phyloP scores from a whole-genome alignment of 1,284 basidiomycete species.

The Stygiomarasmius scandens region DNA sequence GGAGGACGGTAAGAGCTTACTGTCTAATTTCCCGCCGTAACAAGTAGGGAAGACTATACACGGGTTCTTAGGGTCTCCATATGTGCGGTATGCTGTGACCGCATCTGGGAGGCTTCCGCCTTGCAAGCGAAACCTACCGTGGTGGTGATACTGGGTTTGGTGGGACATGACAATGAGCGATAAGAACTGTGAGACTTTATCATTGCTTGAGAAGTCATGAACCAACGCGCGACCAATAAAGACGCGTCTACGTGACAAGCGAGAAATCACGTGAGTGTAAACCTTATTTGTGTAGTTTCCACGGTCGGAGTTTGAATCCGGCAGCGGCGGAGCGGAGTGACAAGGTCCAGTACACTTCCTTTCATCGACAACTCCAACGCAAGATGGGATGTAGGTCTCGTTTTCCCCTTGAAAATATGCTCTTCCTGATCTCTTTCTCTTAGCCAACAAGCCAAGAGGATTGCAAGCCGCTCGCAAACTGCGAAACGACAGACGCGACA shows the following conservation, averaged over 20 bases:
- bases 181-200: background rate
- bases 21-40: slow-evolving; percentile 42
- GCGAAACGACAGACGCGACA: slow-evolving; percentile 90
- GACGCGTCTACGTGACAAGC: no score
- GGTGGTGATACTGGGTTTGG: slow-evolving; percentile 38
- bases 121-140: slow-evolving; percentile 40
- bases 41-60: slow-evolving; percentile 49
- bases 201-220: no score
- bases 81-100: slow-evolving; percentile 46
- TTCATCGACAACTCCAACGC: slow-evolving; percentile 51
- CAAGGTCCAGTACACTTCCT: background rate
- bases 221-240: no score
- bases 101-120: slow-evolving; percentile 45
- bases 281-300: no score
- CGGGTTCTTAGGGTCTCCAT: slow-evolving; percentile 41
- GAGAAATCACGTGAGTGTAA: no score
- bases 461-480: slow-evolving; percentile 99
- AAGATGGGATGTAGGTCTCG: slow-evolving; percentile 77
- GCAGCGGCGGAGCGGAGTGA: no score
- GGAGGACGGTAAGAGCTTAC: slow-evolving; percentile 20
- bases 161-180: slow-evolving; percentile 2
- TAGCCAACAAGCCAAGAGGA: slow-evolving; percentile 98
- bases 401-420: slow-evolving; percentile 10
- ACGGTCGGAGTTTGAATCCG: no score
- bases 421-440: slow-evolving; percentile 17